Evolutionary conservation across 2,329 filamentous ascomycete species (phyloP), one percentile per base, ranked within the genome.

Genomic region (Fulvia fulva): DNA sequence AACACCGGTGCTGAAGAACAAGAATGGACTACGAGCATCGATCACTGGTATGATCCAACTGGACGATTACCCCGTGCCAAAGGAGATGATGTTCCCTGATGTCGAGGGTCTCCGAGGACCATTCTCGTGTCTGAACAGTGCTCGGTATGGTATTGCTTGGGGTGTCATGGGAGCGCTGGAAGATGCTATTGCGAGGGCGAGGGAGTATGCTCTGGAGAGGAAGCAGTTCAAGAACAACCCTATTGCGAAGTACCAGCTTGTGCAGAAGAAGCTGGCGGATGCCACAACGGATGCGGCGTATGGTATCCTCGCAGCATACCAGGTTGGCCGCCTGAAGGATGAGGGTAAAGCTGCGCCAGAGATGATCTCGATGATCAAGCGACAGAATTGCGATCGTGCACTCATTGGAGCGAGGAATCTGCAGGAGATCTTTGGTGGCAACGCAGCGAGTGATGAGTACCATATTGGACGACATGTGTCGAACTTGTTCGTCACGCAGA

Each of bases 11-110:
- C 88, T 99, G 74, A 95, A 95, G 80, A 85, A 97, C 78, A 99
- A 99, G 83, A 97, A 89, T 62, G 94, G 92, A 1, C 84, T 99
- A 30, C 83, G 94, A 58, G 94, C 94, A 12, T 96, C 90, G 12
- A 89, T 97, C 63, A 99, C 94, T 0, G 94, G 94, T 57, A 97
- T 97, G 94, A 97, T 99, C 65, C 91, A 96, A 67, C 83, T 99
- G 71, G 93, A 97, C 64, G 86, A 89, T 63, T 92, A 90, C 65
- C 93, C 94, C 0, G 91, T 99, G 0, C 87, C 91, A 0, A 86
- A 87, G 65, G 89, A 85, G 67, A 96, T 97, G 77, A 96, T 99
- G 91, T 91, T 99, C 69, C 92, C 92, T 0, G 84, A 89, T 1
- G 83, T 96, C 5, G 90, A 96, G 73, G 94, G 94, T 5, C 80